Percentiles rank a stretch among this genome's conserved stretches.
Evolutionary conservation across 352 stramenopile genomes (phyloP).

Genomic region (Plasmopara muralis): DNA sequence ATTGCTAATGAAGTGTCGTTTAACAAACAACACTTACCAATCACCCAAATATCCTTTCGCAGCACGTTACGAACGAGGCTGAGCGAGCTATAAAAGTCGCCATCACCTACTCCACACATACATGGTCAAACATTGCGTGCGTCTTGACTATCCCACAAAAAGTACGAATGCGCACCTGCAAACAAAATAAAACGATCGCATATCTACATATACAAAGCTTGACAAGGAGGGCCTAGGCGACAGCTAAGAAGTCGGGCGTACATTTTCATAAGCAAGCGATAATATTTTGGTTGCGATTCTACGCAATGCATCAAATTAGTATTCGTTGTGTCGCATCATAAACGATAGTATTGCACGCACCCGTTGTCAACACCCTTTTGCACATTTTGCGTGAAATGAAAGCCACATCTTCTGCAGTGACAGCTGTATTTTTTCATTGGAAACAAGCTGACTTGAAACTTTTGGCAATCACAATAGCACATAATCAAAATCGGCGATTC

Average conservation of each 20-base stretch:
- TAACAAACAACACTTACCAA: slow-evolving; percentile 42
- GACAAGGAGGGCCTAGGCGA: not conserved
- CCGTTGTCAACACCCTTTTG: slow-evolving; percentile 86
- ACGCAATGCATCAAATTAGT: slow-evolving; percentile 4
- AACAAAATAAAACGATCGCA: slow-evolving; percentile 80
- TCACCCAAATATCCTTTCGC: slow-evolving; percentile 80
- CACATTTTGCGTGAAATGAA: slow-evolving; percentile 66
- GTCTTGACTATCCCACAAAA: not conserved
- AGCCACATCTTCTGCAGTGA: slow-evolving; percentile 52
- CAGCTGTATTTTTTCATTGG: slow-evolving; percentile 81
- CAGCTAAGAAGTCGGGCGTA: slow-evolving; percentile 16
- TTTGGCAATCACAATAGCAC: not conserved
- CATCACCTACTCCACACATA: slow-evolving; percentile 45
- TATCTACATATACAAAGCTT: slow-evolving; percentile 34
- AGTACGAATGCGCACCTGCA: slow-evolving; percentile 35
- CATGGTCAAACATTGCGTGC: not conserved
- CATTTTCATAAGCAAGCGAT: slow-evolving; percentile 79
- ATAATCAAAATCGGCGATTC: not conserved
- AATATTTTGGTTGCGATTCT: slow-evolving; percentile 86
- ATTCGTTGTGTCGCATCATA: not conserved
- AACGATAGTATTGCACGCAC: slow-evolving; percentile 23
- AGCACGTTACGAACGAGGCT: slow-evolving; percentile 75
- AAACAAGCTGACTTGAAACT: slow-evolving; percentile 85
- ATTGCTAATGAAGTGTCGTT: not conserved
- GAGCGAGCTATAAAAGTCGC: slow-evolving; percentile 83